phyloP scores from a whole-genome alignment of 2,329 filamentous ascomycete species.

The Penicillium sp. region DNA sequence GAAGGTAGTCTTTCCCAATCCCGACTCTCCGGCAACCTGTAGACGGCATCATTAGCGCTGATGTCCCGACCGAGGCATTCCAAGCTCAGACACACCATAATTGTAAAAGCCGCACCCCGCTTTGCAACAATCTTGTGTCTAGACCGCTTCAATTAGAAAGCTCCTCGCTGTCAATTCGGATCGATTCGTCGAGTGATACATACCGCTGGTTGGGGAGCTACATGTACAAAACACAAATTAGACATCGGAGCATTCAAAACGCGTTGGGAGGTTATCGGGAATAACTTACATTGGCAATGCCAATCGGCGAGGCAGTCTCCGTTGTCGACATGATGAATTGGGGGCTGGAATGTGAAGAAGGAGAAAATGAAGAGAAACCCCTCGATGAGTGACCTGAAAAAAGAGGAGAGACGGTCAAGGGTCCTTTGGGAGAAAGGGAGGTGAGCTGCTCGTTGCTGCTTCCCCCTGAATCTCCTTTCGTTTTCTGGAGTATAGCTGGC shows the following conservation, averaged over 20 bases:
- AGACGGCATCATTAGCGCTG: constrained; percentile 25
- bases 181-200: constrained; percentile 42
- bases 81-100: constrained; percentile 70
- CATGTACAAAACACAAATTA: constrained; percentile 15
- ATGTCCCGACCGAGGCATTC: neutral
- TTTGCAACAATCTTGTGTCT: constrained; percentile 72
- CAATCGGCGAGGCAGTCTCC: constrained; percentile 66
- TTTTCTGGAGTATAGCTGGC: constrained; percentile 30
- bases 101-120: constrained; percentile 96
- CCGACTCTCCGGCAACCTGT: constrained; percentile 96
- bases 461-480: constrained; percentile 31
- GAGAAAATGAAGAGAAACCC: constrained; percentile 17
- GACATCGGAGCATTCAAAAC: constrained; percentile 1
- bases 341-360: constrained; percentile 21
- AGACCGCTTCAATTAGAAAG: constrained; percentile 27
- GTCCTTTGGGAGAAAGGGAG: constrained; percentile 20
- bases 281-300: constrained; percentile 68
- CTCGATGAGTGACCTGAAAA: constrained; percentile 9
- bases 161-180: constrained; percentile 5
- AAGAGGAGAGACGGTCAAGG: constrained; percentile 11
- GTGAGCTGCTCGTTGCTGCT: constrained; percentile 22
- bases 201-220: constrained; percentile 69
- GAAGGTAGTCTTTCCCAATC: constrained; percentile 98
- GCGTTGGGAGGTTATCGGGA: constrained; percentile 5
- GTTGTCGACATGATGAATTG: constrained; percentile 52